phyloP scores from a whole-genome alignment of 2,329 filamentous ascomycete species.

The Venturia oleaginea region DNA sequence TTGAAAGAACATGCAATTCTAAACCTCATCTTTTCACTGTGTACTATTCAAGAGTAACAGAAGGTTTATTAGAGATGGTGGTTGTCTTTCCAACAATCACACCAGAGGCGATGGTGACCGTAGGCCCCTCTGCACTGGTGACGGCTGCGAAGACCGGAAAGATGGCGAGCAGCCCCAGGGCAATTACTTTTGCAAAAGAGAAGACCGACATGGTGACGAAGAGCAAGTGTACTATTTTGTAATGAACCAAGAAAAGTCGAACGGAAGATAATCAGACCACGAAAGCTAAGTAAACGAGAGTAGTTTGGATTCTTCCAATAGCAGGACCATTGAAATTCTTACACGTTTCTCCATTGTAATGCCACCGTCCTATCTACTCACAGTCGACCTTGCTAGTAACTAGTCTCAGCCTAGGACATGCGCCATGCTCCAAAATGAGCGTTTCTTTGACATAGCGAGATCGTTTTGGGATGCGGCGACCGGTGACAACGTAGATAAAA shows the following conservation, averaged over 20 bases:
- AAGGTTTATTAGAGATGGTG: not conserved
- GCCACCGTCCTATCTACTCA: not conserved
- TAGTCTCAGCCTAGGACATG: not conserved
- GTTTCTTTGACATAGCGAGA: too few relatives aligned
- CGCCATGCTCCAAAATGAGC: too few relatives aligned
- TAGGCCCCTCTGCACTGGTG: not conserved
- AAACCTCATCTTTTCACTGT: too few relatives aligned
- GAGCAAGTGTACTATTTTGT: not conserved
- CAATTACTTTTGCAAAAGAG: not conserved
- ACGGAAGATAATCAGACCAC: too few relatives aligned
- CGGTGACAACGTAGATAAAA: too few relatives aligned
- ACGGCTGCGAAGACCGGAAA: not conserved
- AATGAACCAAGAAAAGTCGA: not conserved
- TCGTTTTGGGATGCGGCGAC: too few relatives aligned
- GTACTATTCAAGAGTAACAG: too few relatives aligned
- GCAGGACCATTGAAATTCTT: not conserved
- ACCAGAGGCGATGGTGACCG: conserved; percentile 7
- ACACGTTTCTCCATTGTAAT: not conserved
- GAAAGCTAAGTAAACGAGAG: not conserved
- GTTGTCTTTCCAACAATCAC: not conserved
- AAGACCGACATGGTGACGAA: not conserved
- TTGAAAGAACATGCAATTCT: too few relatives aligned
- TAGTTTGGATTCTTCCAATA: not conserved
- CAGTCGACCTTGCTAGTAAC: not conserved
- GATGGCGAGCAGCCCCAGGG: not conserved